Evolutionary conservation across 2,329 filamentous ascomycete species (phyloP), one percentile per base, ranked within the genome.

Genomic region (Pseudocercospora ulei): DNA sequence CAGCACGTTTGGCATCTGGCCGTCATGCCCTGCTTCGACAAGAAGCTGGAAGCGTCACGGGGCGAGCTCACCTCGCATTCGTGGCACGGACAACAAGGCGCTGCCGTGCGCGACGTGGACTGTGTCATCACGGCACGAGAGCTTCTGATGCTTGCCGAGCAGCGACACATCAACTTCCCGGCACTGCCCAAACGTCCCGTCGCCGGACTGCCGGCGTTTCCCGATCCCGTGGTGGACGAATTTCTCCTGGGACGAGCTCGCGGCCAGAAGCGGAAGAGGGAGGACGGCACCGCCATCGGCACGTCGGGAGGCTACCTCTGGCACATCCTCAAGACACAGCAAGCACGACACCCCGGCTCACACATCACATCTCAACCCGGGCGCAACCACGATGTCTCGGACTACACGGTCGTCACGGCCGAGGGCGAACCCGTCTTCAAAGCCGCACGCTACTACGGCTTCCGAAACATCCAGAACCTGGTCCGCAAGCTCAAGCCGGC

Each of bases 1-100:
- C 77, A 79, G 47, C 76, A 78, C 51, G 86, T 98, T 58, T 98
- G 88, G 84, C 88, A 96, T 62, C 64, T 96, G 37, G 85, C 88
- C 7, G 72, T 98, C 29, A 98, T 98, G 90, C 90, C 90, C 12
- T 98, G 90, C 62, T 96, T 98, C 61, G 90, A 98, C 62, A 98
- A 98, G 69, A 98, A 98, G 62, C 73, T 98, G 17, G 90, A 98
- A 65, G 90, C 90, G 4, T 93, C 86, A 52, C 78, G 90, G 37
- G 80, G 86, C 60, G 90, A 98, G 62, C 73, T 98, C 24, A 96
- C 87, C 62, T 38, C 67, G 62, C 25, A 54, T 25, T 44, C 53
- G n/a, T 46, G 54, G 54, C 50, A 55, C 29, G 51, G 52, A 14
- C 47, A 55, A 37, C 65, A 65, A 36, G 68, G 64, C 8, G 57